phyloP scores from a whole-genome alignment of 805 yeast species.

The Ogataea methylovora region DNA sequence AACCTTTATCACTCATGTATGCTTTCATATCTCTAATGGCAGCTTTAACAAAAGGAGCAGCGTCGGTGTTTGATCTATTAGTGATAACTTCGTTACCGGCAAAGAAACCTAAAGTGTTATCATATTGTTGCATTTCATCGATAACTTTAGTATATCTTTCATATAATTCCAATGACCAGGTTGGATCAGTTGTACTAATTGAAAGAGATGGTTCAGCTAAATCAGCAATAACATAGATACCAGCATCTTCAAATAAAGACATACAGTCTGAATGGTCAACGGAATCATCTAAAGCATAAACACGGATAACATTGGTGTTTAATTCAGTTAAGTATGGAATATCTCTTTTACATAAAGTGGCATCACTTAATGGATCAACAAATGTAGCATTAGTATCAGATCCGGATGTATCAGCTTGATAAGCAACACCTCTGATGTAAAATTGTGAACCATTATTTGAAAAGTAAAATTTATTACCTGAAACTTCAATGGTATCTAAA shows the following conservation, averaged over 20 bases:
- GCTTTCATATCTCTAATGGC: conserved; percentile 72
- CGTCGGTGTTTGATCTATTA: conserved; percentile 54
- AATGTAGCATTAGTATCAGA: conserved; percentile 37
- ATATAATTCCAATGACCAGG: conserved; percentile 56
- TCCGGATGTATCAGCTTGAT: conserved; percentile 61
- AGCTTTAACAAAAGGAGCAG: conserved; percentile 79
- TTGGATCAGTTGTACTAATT: conserved; percentile 54
- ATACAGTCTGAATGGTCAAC: conserved; percentile 65
- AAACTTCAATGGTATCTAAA: conserved; percentile 61
- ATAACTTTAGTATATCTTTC: conserved; percentile 64
- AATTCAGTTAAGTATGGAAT: conserved; percentile 58
- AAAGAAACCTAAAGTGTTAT: conserved; percentile 73
- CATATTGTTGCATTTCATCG: conserved; percentile 59
- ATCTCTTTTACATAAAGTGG: conserved; percentile 58
- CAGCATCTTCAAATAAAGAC: conserved; percentile 59
- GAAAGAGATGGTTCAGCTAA: conserved; percentile 60
- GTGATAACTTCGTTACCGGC: conserved; percentile 85
- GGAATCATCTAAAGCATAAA: conserved; percentile 62
- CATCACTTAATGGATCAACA: conserved; percentile 67
- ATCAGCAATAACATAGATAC: conserved; percentile 77
- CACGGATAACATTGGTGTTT: conserved; percentile 66
- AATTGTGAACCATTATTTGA: conserved; percentile 75
- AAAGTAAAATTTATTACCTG: conserved; percentile 72
- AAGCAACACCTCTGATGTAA: conserved; percentile 71
- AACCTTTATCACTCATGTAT: conserved; percentile 51